phyloP scores from a whole-genome alignment of 768 basidiomycete genomes.

The Lactifluus piperatus region DNA sequence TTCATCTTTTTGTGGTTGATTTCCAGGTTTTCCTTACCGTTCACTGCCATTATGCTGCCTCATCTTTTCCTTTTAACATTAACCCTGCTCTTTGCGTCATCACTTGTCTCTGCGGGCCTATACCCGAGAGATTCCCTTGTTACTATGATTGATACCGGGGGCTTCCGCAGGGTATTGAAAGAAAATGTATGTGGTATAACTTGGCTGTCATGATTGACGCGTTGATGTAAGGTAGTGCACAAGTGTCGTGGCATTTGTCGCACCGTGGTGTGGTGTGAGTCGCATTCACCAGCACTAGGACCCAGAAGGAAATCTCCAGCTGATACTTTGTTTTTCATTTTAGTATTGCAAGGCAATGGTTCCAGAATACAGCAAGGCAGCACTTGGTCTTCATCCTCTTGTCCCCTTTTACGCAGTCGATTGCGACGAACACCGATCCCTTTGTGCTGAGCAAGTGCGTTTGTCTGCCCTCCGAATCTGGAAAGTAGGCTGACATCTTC shows the following conservation, averaged over 20 bases:
- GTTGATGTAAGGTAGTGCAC: slow-evolving; percentile 42
- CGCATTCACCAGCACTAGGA: neutral
- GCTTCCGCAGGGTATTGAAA: slow-evolving; percentile 66
- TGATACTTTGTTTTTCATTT: slow-evolving; percentile 25
- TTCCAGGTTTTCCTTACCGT: too few relatives aligned
- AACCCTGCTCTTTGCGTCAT: slow-evolving; percentile 33
- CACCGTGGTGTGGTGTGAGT: slow-evolving; percentile 89
- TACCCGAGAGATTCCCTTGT: slow-evolving; percentile 40
- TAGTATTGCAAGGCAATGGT: slow-evolving; percentile 82
- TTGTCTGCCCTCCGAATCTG: neutral
- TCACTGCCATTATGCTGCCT: neutral
- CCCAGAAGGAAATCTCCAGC: neutral
- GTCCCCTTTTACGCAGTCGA: slow-evolving; percentile 90
- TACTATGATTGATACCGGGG: slow-evolving; percentile 63
- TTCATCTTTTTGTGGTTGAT: too few relatives aligned
- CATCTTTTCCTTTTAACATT: slow-evolving; percentile 32
- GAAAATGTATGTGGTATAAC: slow-evolving; percentile 48
- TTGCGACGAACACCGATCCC: slow-evolving; percentile 79
- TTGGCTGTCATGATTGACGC: neutral
- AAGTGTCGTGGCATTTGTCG: slow-evolving; percentile 80
- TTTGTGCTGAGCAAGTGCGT: slow-evolving; percentile 71
- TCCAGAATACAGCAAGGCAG: slow-evolving; percentile 81
- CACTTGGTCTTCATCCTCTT: slow-evolving; percentile 66
- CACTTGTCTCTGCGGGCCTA: slow-evolving; percentile 43
- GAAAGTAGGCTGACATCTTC: neutral